phyloP scores from a whole-genome alignment of 1,284 basidiomycete species.

The Salmacisia buchloeana region DNA sequence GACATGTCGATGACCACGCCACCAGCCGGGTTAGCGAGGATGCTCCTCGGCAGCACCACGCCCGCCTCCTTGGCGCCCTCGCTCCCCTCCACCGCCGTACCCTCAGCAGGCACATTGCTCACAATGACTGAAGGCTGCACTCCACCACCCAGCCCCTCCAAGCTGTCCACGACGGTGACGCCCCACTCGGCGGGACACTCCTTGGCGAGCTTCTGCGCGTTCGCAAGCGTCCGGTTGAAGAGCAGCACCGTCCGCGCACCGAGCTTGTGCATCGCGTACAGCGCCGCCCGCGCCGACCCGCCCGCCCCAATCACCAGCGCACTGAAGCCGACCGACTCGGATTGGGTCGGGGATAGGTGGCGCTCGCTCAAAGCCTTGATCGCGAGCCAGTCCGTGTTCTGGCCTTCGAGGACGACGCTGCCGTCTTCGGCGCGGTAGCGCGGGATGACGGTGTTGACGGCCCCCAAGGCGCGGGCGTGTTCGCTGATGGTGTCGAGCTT shows the following conservation, averaged over 20 bases:
- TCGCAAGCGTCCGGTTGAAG: constrained; percentile 45
- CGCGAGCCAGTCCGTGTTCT: constrained; percentile 50
- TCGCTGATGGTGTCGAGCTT: constrained; percentile 39
- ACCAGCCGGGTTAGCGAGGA: constrained; percentile 28
- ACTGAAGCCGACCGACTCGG: constrained; percentile 20
- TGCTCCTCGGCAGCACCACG: constrained; percentile 29
- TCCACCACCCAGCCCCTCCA: constrained; percentile 17
- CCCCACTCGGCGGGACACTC: constrained; percentile 40
- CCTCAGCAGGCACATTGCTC: constrained; percentile 44
- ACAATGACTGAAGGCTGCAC: constrained; percentile 29
- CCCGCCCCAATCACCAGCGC: constrained; percentile 48
- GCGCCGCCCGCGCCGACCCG: constrained; percentile 44
- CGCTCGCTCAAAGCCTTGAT: constrained; percentile 28
- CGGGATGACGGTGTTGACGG: constrained; percentile 47
- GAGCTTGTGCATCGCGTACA: constrained; percentile 44
- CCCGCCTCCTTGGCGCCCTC: constrained; percentile 15
- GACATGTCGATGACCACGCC: constrained; percentile 50
- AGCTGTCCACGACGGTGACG: constrained; percentile 28
- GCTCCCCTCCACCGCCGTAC: constrained; percentile 21
- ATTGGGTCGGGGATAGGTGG: constrained; percentile 23
- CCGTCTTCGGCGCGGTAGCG: constrained; percentile 5
- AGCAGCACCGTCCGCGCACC: constrained; percentile 39
- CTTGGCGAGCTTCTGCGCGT: constrained; percentile 31
- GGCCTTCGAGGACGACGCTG: constrained; percentile 25
- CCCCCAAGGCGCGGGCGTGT: constrained; percentile 43